A percentile compares a stretch with the other conserved stretches of the same genome.
phyloP scores from a whole-genome alignment of 73 alveolate genomes.

The Tetrahymena malaccensis region DNA sequence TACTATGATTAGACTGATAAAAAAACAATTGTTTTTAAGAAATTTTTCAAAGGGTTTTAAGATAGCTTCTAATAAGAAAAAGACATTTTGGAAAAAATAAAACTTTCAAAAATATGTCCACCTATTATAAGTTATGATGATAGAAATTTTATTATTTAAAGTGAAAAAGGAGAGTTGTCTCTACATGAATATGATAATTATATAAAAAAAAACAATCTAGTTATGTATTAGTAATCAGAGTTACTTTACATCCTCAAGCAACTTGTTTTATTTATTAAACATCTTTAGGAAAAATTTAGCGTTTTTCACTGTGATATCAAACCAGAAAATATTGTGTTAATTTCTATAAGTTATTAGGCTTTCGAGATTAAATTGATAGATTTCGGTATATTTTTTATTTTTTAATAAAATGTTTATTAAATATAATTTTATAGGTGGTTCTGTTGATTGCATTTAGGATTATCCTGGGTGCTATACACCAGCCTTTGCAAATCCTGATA shows the following conservation, averaged over 20 bases:
- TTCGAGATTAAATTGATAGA: not conserved
- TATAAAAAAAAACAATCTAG: not conserved
- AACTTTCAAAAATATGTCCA: not conserved
- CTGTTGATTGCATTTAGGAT: not conserved
- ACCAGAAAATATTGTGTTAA: not conserved
- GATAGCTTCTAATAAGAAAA: not conserved
- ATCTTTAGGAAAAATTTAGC: not conserved
- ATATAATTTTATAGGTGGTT: not conserved
- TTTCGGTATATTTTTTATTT: not conserved
- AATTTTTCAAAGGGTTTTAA: not conserved
- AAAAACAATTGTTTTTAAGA: not conserved
- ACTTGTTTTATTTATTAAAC: not conserved
- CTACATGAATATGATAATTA: not conserved
- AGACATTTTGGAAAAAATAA: not conserved
- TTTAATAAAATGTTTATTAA: not conserved
- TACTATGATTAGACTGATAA: not conserved
- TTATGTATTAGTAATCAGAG: not conserved
- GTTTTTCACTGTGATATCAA: not conserved
- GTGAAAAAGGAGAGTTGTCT: not conserved
- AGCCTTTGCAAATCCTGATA: not conserved
- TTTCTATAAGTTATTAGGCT: not conserved
- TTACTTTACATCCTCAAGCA: not conserved
- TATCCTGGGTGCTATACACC: not conserved
- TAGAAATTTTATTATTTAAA: not conserved
- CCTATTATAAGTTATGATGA: not conserved